Conservation (phyloP, 805 yeast genomes). For the Wickerhamomyces chaumierensis region DNA sequence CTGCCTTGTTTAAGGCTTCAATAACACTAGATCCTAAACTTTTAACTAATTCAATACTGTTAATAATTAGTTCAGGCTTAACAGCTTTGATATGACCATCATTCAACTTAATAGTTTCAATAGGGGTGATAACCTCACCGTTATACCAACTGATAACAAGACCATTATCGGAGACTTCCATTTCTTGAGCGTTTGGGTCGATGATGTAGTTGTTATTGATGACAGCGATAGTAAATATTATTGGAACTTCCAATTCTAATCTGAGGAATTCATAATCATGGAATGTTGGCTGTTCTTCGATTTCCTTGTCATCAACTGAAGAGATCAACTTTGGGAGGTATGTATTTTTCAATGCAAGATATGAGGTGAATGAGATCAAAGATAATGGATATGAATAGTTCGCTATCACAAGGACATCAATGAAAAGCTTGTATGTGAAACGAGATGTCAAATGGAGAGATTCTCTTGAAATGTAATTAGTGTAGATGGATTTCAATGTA, state of each 20-base stretch:
- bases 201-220: constrained; percentile 55
- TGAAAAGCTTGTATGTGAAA: constrained; percentile 64
- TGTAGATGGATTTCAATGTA: constrained; percentile 42
- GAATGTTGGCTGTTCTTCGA: constrained; percentile 85
- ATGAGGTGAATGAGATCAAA: constrained; percentile 67
- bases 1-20: constrained; percentile 14
- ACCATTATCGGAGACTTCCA: constrained; percentile 80
- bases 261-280: constrained; percentile 74
- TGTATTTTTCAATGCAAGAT: constrained; percentile 73
- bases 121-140: constrained; percentile 61
- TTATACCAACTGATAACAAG: constrained; percentile 61
- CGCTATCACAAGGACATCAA: constrained; percentile 74
- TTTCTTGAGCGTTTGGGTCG: constrained; percentile 87
- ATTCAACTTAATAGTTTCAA: constrained; percentile 56
- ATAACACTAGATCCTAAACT: constrained; percentile 54
- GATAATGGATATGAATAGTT: constrained; percentile 75
- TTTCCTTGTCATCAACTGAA: constrained; percentile 45
- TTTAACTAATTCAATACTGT: constrained; percentile 47
- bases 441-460: constrained; percentile 55
- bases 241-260: constrained; percentile 54
- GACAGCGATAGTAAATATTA: constrained; percentile 65
- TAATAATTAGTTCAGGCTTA: constrained; percentile 31
- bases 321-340: constrained; percentile 63
- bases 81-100: constrained; percentile 43
- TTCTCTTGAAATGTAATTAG: constrained; percentile 39